A percentile compares a stretch with the other conserved stretches of the same genome.
Evolutionary conservation across 768 basidiomycete genomes (phyloP).

Genomic region (Russula compacta): DNA sequence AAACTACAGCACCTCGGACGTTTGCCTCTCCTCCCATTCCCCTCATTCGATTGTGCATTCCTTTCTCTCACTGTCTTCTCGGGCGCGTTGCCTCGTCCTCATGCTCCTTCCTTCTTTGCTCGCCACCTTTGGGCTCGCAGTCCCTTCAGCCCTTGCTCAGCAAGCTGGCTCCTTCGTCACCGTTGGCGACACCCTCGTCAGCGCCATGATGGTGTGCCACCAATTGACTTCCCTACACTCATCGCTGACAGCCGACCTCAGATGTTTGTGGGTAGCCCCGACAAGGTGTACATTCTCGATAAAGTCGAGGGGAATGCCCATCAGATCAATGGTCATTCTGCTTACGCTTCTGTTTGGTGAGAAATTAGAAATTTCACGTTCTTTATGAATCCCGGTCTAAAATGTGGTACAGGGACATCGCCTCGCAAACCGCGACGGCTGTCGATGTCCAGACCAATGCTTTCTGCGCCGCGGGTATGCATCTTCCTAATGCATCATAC

Average conservation of each 20-base stretch:
- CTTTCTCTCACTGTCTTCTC: not conserved
- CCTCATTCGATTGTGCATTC: not conserved
- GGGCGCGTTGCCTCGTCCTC: not conserved
- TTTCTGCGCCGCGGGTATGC: slow-evolving; percentile 79
- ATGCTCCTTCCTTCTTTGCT: not conserved
- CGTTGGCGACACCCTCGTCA: not conserved
- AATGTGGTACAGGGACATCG: slow-evolving; percentile 44
- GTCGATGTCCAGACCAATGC: slow-evolving; percentile 72
- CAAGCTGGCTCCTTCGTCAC: not conserved
- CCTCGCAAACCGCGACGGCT: slow-evolving; percentile 43
- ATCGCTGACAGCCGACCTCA: slow-evolving; percentile 21
- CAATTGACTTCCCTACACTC: not conserved
- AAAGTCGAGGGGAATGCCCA: slow-evolving; percentile 75
- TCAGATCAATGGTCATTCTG: slow-evolving; percentile 57
- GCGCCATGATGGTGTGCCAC: slow-evolving; percentile 1
- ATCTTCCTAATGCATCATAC: slow-evolving; percentile 70
- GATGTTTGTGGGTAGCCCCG: slow-evolving; percentile 73
- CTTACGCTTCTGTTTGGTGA: slow-evolving; percentile 68
- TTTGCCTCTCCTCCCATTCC: not conserved
- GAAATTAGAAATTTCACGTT: not conserved
- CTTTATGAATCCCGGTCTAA: not conserved
- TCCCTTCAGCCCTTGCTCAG: not conserved
- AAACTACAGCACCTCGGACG: too few relatives aligned
- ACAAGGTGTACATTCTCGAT: slow-evolving; percentile 84
- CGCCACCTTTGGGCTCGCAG: not conserved